A percentile compares a stretch with the other conserved stretches of the same genome.
Conservation (phyloP, 106 monocot genomes). For the Dendrobium catenatum region DNA sequence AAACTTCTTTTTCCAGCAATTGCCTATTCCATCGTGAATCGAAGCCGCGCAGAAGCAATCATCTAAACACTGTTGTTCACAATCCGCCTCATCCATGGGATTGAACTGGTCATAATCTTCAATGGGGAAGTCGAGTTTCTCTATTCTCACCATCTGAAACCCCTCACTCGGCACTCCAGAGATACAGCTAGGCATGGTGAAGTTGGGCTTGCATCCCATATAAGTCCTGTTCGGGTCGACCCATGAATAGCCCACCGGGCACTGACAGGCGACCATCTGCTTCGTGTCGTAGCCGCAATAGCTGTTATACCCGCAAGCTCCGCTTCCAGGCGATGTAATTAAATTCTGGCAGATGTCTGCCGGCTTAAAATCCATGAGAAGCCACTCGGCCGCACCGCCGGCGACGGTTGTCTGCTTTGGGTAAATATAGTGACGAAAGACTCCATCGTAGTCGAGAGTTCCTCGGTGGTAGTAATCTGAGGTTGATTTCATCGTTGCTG, state of each 20-base stretch:
- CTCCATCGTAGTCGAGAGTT: slow-evolving; percentile 6
- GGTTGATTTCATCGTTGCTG: background rate
- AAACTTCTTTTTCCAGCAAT: background rate
- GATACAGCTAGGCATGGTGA: background rate
- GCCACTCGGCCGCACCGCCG: background rate
- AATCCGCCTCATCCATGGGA: background rate
- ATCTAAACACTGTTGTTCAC: background rate
- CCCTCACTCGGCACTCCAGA: background rate
- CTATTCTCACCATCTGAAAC: background rate
- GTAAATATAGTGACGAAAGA: slow-evolving; percentile 1
- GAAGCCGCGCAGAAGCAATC: background rate
- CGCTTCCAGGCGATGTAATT: background rate
- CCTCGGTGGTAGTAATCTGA: background rate
- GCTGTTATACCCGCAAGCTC: slow-evolving; percentile 13
- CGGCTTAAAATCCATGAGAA: background rate
- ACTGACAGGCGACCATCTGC: background rate
- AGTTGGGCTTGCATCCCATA: slow-evolving; percentile 14
- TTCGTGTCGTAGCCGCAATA: background rate
- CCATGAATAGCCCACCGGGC: slow-evolving; percentile 9
- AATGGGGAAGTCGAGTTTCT: background rate
- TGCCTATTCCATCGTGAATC: background rate
- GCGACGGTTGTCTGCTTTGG: background rate
- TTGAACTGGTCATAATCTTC: slow-evolving; percentile 2
- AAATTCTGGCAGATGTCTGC: background rate
- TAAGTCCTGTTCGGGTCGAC: background rate